These are phyloP conservation scores for Stephanocyclus meneghinianus DNA, from an alignment of 352 stramenopile genomes.

Conservation along the genomic window DNA sequence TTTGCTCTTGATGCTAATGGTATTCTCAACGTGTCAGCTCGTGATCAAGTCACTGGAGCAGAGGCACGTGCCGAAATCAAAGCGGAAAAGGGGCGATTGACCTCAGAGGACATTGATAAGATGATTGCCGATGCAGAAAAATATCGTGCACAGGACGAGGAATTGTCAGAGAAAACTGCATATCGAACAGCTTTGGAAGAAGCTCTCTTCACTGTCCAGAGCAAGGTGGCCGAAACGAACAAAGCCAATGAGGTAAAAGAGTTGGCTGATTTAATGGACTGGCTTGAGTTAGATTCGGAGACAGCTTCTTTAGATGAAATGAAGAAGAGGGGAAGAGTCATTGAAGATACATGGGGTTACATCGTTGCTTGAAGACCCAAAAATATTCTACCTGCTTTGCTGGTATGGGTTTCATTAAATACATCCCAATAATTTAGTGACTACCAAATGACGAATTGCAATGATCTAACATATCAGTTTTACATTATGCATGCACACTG, in stretches of 20 bases:
- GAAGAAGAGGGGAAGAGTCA: slow-evolving; percentile 60
- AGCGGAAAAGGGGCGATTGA: slow-evolving; percentile 84
- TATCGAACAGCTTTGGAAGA: slow-evolving; percentile 79
- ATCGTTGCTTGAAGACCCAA: slow-evolving; percentile 3
- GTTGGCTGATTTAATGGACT: slow-evolving; percentile 81
- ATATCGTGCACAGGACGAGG: slow-evolving; percentile 82
- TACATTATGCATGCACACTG: neutral
- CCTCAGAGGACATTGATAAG: slow-evolving; percentile 86
- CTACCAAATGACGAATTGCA: too few species aligned
- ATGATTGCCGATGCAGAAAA: slow-evolving; percentile 90
- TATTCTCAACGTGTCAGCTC: slow-evolving; percentile 88
- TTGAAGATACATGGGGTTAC: slow-evolving; percentile 68
- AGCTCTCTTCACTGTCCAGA: slow-evolving; percentile 74
- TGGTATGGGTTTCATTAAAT: neutral
- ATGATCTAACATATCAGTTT: too few species aligned
- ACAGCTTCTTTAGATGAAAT: slow-evolving; percentile 65
- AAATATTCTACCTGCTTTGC: too few species aligned
- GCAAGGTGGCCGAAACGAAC: slow-evolving; percentile 60
- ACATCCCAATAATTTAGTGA: too few species aligned
- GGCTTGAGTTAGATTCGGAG: slow-evolving; percentile 80
- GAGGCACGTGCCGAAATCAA: slow-evolving; percentile 82
- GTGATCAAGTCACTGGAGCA: slow-evolving; percentile 86
- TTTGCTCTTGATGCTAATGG: slow-evolving; percentile 91
- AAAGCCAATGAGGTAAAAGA: slow-evolving; percentile 68
- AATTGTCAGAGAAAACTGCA: slow-evolving; percentile 71